phyloP scores from a whole-genome alignment of 805 yeast genomes.

The Wickerhamiella sorbophila region DNA sequence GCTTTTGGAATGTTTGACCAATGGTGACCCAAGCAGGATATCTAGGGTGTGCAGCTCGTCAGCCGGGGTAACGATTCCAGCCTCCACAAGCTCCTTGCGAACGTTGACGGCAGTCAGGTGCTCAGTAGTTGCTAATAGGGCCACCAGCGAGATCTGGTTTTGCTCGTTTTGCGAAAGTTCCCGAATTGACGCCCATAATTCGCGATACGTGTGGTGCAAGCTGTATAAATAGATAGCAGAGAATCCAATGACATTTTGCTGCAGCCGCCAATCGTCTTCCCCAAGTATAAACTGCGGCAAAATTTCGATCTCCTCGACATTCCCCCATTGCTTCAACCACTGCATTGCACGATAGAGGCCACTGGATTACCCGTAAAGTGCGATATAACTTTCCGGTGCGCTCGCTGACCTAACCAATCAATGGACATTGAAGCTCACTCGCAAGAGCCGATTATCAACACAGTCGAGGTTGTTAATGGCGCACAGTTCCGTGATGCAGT shows the following conservation, averaged over 20 bases:
- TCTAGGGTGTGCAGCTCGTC: slow-evolving; percentile 19
- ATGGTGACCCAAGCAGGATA: slow-evolving; percentile 23
- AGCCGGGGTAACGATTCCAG: slow-evolving; percentile 2
- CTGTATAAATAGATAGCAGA: slow-evolving; percentile 8
- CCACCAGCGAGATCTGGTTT: slow-evolving; percentile 11
- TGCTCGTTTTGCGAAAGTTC: not conserved
- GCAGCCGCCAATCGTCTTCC: slow-evolving; percentile 5
- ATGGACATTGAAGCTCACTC: slow-evolving; percentile 16
- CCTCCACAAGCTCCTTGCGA: slow-evolving; percentile 16
- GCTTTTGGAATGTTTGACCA: slow-evolving; percentile 26
- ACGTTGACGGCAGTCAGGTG: slow-evolving; percentile 20
- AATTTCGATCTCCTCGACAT: not conserved
- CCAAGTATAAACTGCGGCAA: not conserved
- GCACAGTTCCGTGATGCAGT: slow-evolving; percentile 18
- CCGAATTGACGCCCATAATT: not conserved
- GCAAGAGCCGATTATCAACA: slow-evolving; percentile 18
- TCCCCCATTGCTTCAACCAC: not conserved
- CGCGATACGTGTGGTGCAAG: slow-evolving; percentile 10
- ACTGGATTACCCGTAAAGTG: too few species aligned
- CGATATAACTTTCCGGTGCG: too few species aligned
- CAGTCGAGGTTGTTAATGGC: slow-evolving; percentile 21
- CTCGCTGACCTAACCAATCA: not conserved
- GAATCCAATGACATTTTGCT: slow-evolving; percentile 20
- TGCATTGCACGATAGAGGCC: not conserved
- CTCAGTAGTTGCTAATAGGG: slow-evolving; percentile 23